phyloP scores from a whole-genome alignment of 345 rosid species.

The Syzygium jambos region DNA sequence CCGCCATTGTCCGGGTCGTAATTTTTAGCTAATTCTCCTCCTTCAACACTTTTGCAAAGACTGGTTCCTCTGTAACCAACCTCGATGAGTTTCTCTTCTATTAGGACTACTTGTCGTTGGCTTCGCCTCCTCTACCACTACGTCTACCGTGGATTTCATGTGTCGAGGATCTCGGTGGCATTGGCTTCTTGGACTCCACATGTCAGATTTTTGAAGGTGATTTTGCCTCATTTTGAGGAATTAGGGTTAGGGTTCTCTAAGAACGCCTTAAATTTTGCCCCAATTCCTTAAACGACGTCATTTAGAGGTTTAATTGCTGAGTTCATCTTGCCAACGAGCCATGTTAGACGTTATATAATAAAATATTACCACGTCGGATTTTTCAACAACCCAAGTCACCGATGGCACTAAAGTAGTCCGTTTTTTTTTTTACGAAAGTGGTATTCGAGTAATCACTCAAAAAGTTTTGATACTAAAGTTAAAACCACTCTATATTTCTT shows the following conservation, averaged over 20 bases:
- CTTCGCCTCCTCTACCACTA: constrained; percentile 92
- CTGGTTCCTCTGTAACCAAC: no score
- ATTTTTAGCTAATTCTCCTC: constrained; percentile 3
- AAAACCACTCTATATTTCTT: not conserved
- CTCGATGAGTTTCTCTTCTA: constrained; percentile 50
- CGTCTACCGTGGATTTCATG: constrained; percentile 81
- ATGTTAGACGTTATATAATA: not conserved
- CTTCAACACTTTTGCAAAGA: constrained; percentile 5
- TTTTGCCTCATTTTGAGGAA: no score
- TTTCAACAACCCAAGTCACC: not conserved
- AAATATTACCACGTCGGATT: not conserved
- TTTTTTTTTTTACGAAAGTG: not conserved
- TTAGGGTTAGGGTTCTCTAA: no score
- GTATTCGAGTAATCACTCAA: not conserved
- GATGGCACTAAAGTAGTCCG: not conserved
- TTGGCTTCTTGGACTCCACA: constrained; percentile 68
- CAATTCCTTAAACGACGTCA: no score
- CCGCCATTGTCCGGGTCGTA: not conserved
- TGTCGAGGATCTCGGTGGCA: constrained; percentile 73
- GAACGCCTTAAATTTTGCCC: no score
- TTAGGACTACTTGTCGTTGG: constrained; percentile 79
- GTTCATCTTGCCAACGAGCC: no score
- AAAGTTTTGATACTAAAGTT: fast-evolving
- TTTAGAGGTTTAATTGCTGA: no score
- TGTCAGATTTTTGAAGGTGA: constrained; percentile 33